Evolutionary conservation across 2,329 filamentous ascomycete genomes (phyloP).

Genomic region (Calonectria hawksworthii): DNA sequence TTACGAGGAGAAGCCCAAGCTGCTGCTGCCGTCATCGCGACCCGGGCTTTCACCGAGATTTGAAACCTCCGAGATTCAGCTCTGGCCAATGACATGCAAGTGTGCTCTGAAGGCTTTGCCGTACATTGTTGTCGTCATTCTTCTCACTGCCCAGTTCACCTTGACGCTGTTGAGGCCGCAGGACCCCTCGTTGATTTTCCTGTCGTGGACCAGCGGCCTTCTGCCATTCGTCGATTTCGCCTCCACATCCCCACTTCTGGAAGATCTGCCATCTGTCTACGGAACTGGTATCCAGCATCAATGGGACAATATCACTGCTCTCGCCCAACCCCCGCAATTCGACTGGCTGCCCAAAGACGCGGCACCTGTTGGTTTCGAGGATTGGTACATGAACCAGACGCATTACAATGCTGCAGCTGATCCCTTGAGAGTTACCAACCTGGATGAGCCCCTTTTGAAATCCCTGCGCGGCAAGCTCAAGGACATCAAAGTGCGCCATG

Average conservation of each 20-base stretch:
- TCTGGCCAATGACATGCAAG: conserved; percentile 9
- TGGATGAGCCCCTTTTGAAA: conserved; percentile 49
- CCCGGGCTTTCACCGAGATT: background rate
- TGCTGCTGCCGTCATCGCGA: background rate
- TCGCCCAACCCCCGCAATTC: conserved; percentile 37
- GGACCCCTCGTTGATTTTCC: conserved; percentile 51
- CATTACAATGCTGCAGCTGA: conserved; percentile 55
- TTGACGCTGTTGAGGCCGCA: conserved; percentile 46
- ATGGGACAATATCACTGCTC: conserved; percentile 47
- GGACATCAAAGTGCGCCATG: conserved; percentile 56
- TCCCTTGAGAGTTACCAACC: conserved; percentile 58
- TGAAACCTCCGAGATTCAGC: background rate
- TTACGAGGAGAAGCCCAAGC: conserved; percentile 33
- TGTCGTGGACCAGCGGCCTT: conserved; percentile 52
- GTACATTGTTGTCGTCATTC: conserved; percentile 40
- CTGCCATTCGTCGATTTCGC: conserved; percentile 52
- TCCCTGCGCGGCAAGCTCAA: conserved; percentile 43
- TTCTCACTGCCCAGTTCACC: conserved; percentile 44
- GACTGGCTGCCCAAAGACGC: conserved; percentile 42
- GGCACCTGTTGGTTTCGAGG: conserved; percentile 41
- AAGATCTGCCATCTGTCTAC: conserved; percentile 40
- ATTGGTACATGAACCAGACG: conserved; percentile 41
- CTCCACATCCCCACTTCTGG: conserved; percentile 48
- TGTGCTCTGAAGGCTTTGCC: conserved; percentile 29
- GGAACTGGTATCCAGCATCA: conserved; percentile 44